These are phyloP conservation scores for Verticillium isaacii DNA, from an alignment of 2,329 filamentous ascomycete genomes.

Conservation along the genomic window DNA sequence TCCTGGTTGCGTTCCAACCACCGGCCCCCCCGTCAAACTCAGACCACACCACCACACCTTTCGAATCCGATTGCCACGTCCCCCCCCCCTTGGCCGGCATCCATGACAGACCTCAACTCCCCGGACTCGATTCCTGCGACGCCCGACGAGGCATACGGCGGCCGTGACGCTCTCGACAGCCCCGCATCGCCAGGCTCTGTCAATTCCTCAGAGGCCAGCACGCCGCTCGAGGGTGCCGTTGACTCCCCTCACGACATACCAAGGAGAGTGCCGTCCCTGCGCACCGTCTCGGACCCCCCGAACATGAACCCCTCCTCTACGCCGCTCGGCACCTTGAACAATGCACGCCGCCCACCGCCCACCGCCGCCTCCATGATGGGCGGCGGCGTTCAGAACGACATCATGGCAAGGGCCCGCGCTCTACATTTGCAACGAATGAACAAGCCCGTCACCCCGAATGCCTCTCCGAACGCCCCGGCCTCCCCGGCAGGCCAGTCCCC, in stretches of 20 bases:
- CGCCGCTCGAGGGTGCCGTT: constrained; percentile 37
- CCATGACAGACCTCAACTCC: constrained; percentile 13
- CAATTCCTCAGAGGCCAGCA: constrained; percentile 42
- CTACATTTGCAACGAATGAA: constrained; percentile 41
- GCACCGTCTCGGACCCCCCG: constrained; percentile 55
- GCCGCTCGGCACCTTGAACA: constrained; percentile 70
- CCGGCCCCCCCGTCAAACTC: not conserved
- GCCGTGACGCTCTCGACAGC: constrained; percentile 23
- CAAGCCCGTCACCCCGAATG: constrained; percentile 25
- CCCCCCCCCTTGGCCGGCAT: not conserved
- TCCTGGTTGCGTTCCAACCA: not conserved
- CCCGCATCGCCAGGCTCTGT: constrained; percentile 40
- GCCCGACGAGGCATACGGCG: constrained; percentile 38
- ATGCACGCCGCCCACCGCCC: constrained; percentile 48
- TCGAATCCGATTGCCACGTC: not conserved
- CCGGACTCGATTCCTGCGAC: constrained; percentile 36
- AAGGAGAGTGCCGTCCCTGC: constrained; percentile 53
- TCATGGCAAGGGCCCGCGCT: constrained; percentile 43
- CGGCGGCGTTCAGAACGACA: constrained; percentile 27
- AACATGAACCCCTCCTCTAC: constrained; percentile 81
- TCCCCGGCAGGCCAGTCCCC: constrained; percentile 14
- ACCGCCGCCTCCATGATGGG: constrained; percentile 28
- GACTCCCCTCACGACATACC: constrained; percentile 28
- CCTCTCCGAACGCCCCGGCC: constrained; percentile 11
- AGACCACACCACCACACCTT: not conserved